A percentile compares a stretch with the other conserved stretches of the same genome.
These are phyloP conservation scores for Castanea crenata DNA, from an alignment of 306 rosid species.

Conservation along the genomic window DNA sequence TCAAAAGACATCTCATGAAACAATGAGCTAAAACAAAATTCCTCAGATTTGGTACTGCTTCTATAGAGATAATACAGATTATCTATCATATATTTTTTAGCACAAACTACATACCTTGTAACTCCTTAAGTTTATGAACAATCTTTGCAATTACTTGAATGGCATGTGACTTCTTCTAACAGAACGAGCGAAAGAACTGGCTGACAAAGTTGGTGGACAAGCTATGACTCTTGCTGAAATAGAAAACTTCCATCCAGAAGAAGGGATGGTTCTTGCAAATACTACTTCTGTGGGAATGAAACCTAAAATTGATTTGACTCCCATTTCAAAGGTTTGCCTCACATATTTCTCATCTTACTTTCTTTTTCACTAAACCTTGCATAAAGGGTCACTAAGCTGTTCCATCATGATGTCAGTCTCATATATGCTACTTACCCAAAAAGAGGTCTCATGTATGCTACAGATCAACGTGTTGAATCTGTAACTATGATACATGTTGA, in stretches of 20 bases:
- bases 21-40: background rate
- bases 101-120: background rate
- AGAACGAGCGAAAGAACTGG: constrained; percentile 47
- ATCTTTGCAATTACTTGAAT: background rate
- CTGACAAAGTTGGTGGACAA: constrained; percentile 43
- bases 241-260: constrained; percentile 31
- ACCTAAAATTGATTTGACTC: constrained; percentile 25
- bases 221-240: constrained; percentile 38
- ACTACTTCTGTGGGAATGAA: constrained; percentile 37
- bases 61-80: no score
- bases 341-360: background rate
- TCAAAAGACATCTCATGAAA: background rate
- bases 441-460: no score
- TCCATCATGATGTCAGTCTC: background rate
- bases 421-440: background rate
- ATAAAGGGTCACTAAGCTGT: background rate
- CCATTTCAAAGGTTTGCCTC: constrained; percentile 20
- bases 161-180: background rate
- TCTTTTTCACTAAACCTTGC: background rate
- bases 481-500: no score
- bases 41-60: background rate
- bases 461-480: no score
- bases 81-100: background rate
- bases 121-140: background rate
- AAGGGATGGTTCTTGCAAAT: constrained; percentile 32